A percentile compares a stretch with the other conserved stretches of the same genome.
Evolutionary conservation across 176 grass and related monocot genomes (phyloP).

Genomic region (Hsuehochloa calcarea): DNA sequence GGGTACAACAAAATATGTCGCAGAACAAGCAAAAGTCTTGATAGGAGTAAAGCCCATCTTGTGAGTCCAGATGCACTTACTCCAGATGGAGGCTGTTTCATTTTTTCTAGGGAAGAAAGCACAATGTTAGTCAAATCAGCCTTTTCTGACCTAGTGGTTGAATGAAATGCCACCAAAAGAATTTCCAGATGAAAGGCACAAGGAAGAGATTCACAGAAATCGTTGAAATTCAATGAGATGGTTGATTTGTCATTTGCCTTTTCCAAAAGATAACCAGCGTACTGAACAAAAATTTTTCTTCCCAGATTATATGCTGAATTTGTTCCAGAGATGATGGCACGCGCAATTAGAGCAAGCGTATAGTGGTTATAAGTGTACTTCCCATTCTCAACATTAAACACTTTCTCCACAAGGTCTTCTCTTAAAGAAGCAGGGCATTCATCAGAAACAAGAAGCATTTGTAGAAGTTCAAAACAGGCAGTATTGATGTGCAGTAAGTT

Average conservation of each 20-base stretch:
- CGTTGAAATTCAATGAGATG: slow-evolving; percentile 40
- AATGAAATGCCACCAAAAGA: slow-evolving; percentile 83
- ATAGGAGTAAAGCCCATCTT: slow-evolving; percentile 85
- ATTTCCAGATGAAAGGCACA: slow-evolving; percentile 91
- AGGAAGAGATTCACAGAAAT: slow-evolving; percentile 64
- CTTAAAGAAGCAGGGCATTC: slow-evolving; percentile 60
- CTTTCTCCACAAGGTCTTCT: slow-evolving; percentile 71
- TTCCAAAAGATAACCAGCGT: slow-evolving; percentile 53
- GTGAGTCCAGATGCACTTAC: slow-evolving; percentile 50
- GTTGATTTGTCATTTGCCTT: slow-evolving; percentile 58
- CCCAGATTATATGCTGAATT: slow-evolving; percentile 58
- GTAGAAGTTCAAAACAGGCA: slow-evolving; percentile 77
- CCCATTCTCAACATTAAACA: slow-evolving; percentile 75
- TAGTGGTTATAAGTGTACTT: slow-evolving; percentile 74
- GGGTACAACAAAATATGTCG: slow-evolving; percentile 83
- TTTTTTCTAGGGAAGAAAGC: slow-evolving; percentile 58
- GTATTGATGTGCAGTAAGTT: slow-evolving; percentile 48
- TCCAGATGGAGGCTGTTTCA: slow-evolving; percentile 46
- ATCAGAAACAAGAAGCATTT: slow-evolving; percentile 57
- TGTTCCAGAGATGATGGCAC: slow-evolving; percentile 54
- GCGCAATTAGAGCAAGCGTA: slow-evolving; percentile 68
- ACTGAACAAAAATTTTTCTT: slow-evolving; percentile 65
- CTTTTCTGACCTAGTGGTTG: slow-evolving; percentile 61
- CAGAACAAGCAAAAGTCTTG: slow-evolving; percentile 70
- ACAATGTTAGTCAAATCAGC: slow-evolving; percentile 47